Evolutionary conservation across 2,329 filamentous ascomycete species (phyloP), one percentile per base, ranked within the genome.

Genomic region (Penicillium sp.): DNA sequence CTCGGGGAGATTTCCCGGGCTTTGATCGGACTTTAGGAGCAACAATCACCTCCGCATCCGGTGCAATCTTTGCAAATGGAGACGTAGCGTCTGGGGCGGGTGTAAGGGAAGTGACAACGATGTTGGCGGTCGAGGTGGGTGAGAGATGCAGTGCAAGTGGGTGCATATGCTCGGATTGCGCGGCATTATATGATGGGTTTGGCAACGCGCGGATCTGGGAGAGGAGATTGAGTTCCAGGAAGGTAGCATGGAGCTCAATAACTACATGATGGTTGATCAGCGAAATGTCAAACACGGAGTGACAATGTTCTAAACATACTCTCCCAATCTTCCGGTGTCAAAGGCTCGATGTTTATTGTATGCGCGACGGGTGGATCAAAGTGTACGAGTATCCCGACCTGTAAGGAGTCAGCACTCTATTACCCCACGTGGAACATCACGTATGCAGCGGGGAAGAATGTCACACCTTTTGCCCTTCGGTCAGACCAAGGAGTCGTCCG

Each of bases 271-370:
- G 5, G 39, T 64, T 43, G 64, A 56, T 64, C 22, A 60, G 54
- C 52, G 36, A 22, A 31, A n/a, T 6, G 44, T 14, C 13, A 5
- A 39, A 55, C 50, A 46, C 11, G 10, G 19, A 10, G 16, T 11
- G 22, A 19, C 3, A 16, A 14, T 37, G 7, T 10, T 14, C 35
- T 11, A 39, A 54, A 73, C 81, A 62, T 79, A 83, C 82, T 96
- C 77, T 99, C 95, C 95, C 95, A 99, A 73, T 99, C 95, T 59
- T 96, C 92, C 1, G 94, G 87, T 0, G 95, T 98, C 69, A 98
- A 78, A 36, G 95, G 95, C 74, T 99, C 96, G 68, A 99, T 98
- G 73, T 97, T 92, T 75, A 99, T 89, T 1, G 93, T 98, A 75
- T 97, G 92, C 50, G 92, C 92, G 64, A 95, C 79, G 2, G 93